These are phyloP conservation scores for Talaromyces islandicus DNA, from an alignment of 2,329 filamentous ascomycete genomes.

Conservation along the genomic window DNA sequence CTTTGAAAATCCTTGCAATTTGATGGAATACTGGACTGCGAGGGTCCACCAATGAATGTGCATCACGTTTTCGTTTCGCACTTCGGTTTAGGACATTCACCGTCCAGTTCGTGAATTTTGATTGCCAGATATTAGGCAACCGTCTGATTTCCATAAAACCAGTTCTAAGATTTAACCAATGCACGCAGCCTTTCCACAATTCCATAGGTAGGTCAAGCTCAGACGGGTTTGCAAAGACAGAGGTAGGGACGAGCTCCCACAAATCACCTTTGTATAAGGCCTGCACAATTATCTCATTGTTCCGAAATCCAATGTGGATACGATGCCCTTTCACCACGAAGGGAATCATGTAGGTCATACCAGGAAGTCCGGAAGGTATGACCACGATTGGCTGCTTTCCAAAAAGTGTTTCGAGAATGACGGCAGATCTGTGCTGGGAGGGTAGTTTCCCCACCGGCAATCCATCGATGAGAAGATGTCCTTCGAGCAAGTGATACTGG, in stretches of 20 bases:
- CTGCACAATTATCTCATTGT: background rate
- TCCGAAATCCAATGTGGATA: constrained; percentile 48
- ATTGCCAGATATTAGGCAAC: constrained; percentile 15
- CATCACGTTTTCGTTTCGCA: constrained; percentile 12
- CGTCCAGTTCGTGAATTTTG: background rate
- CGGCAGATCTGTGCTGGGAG: constrained; percentile 39
- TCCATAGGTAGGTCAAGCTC: constrained; percentile 46
- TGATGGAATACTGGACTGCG: constrained; percentile 33
- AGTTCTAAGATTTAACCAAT: constrained; percentile 52
- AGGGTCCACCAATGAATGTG: constrained; percentile 43
- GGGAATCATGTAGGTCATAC: constrained; percentile 49
- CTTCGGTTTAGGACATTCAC: background rate
- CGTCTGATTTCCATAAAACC: constrained; percentile 49
- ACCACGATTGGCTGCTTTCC: constrained; percentile 47
- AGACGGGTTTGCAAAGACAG: background rate
- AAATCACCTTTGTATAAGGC: background rate
- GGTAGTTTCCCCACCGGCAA: constrained; percentile 50
- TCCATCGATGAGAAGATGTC: constrained; percentile 46
- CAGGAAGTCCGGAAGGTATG: constrained; percentile 45
- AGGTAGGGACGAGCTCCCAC: background rate
- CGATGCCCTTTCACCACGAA: constrained; percentile 31
- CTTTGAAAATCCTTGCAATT: constrained; percentile 42
- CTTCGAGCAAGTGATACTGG: constrained; percentile 42
- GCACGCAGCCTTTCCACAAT: constrained; percentile 49
- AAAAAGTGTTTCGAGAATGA: constrained; percentile 47